Base-by-base conservation (phyloP, 2,329 filamentous ascomycete species). In the Calonectria hongkongensis region DNA sequence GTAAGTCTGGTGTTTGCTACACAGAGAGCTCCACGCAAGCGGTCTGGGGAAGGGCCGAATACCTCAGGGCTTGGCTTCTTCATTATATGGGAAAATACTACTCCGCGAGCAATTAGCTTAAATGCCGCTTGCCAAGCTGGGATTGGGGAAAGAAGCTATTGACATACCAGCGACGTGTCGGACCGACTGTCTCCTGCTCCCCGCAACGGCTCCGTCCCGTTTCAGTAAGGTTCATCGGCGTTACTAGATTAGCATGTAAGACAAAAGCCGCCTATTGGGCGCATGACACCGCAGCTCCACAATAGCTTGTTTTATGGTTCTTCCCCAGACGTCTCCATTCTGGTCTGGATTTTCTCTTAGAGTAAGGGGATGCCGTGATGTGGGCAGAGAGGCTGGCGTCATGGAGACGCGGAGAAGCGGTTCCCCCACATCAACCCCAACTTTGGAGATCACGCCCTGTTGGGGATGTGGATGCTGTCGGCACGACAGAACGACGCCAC, bases 231-330 rank as follows among this genome's bases (percentile, higher is more conserved):
- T 39, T 41, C 54, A 60, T 41, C 54, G 36, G 54, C 36, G 54
- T 60, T 60, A 41, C 54, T 60, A 21, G 33, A 12, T 27, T 60
- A 15, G 39, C 54, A 36, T 39, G n/a, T 16, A 13, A n/a, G 25
- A 13, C 10, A 25, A 16, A 16, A 16, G 15, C 33, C 27, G 21
- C 21, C 54, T 10, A 60, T 60, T 60, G 36, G 54, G 21, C 33
- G 36, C 54, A 15, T 60, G 54, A 60, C 54, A 12, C 54, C 3
- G 21, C 21, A 36, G 39, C 54, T 21, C 51, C 39, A 21, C 15
- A 21, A 41, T 60, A 41, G 54, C 54, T 60, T 60, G 54, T 60
- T 60, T 60, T 60, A 60, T 60, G 54, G 54, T 60, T 41, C 54
- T 58, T 60, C 54, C 54, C 54, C 54, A 60, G 54, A 60, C 54